Evolutionary conservation across 768 basidiomycete species (phyloP), one percentile per base, ranked within the genome.

Genomic region (Auriscalpium microsporum): DNA sequence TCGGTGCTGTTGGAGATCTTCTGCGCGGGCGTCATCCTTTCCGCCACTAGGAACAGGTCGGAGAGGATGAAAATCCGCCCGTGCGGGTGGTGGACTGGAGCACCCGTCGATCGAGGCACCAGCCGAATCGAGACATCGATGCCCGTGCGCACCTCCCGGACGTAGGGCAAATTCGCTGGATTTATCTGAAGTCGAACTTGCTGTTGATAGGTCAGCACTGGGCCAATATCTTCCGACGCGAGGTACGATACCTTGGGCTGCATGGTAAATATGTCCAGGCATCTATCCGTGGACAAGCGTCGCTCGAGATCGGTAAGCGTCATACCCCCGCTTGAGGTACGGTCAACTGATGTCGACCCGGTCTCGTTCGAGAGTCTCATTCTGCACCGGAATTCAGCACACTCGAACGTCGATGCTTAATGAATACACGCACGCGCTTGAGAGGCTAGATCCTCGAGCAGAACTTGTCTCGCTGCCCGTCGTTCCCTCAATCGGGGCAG

Each of bases 241-340:
- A 36, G 33, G 21, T 13, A 45, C 7, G 9, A 58, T 59, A 92
- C 95, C 81, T 92, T 94, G 1, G 87, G 87, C 59, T 81, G 79
- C 93, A 99, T 95, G 1, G 91, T 90, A 68, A 99, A 99, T 46
- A 99, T 84, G 68, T 99, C 96, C 33, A 97, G 72, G 8, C 90
- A 90, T 17, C 80, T 75, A 34, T 86, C 80, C 1, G 90, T 86
- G 33, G 84, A 78, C 36, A 99, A 75, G 28, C 90, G 76, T 36
- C 79, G 74, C 67, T 98, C 95, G 14, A 99, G 78, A 60, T 94
- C 90, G 28, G 80, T 71, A 17, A 95, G 72, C 11, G 73, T 69
- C 56, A 80, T 67, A 1, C 78, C 78, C 19, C 76, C 69, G n/a
- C 75, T 73, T 17, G 84, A 81, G 33, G 69, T 72, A 45, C 75